Conservation (phyloP, 345 rosid species). For the Dovyalis caffra region DNA sequence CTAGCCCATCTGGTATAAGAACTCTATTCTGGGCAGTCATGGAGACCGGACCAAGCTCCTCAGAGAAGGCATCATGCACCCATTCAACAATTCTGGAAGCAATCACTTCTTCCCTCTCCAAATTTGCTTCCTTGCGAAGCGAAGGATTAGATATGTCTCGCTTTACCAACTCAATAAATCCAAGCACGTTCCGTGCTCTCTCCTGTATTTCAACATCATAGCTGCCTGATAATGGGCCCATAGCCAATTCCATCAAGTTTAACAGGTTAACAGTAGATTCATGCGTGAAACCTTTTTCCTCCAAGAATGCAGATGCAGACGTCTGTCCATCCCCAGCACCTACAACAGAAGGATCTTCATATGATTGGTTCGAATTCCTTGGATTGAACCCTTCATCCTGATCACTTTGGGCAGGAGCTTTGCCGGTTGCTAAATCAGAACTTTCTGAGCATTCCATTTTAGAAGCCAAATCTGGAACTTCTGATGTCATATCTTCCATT, state of each 20-base stretch:
- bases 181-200: conserved; percentile 69
- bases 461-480: conserved; percentile 26
- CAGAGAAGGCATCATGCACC: conserved; percentile 58
- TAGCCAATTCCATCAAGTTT: conserved; percentile 50
- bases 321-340: conserved; percentile 27
- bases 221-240: conserved; percentile 51
- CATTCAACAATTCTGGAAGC: conserved; percentile 42
- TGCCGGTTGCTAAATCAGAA: conserved; percentile 19
- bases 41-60: conserved; percentile 80
- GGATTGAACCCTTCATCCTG: conserved; percentile 33
- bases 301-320: conserved; percentile 28
- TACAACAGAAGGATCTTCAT: conserved; percentile 32
- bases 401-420: conserved; percentile 14
- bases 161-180: conserved; percentile 58
- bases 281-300: conserved; percentile 30
- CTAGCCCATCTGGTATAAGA: conserved; percentile 58
- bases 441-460: conserved; percentile 18
- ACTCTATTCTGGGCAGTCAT: conserved; percentile 65
- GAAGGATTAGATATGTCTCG: conserved; percentile 31
- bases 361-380: conserved; percentile 28
- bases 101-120: conserved; percentile 28
- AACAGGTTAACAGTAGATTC: conserved; percentile 54
- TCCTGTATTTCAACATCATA: conserved; percentile 81
- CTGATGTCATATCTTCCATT: conserved; percentile 23
- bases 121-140: conserved; percentile 23